Evolutionary conservation across 2,329 filamentous ascomycete species (phyloP).

Genomic region (Fusarium pseudoanthophilum): DNA sequence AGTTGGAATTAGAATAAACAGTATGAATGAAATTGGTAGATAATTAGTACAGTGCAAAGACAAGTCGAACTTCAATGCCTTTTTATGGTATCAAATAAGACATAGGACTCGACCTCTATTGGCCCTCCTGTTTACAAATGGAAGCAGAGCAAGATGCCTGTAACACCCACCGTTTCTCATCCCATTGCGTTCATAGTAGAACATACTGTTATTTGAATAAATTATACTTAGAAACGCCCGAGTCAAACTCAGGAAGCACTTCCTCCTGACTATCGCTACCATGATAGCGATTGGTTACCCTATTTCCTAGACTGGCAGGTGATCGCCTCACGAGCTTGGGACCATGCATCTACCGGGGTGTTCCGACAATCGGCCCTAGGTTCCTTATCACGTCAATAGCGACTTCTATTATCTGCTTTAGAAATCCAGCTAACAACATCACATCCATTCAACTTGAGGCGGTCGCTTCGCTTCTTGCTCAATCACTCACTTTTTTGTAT

Average conservation of each 20-base stretch:
- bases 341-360: constrained; percentile 41
- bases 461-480: not conserved
- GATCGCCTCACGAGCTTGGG: constrained; percentile 41
- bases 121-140: too few species aligned
- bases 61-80: too few species aligned
- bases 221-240: not conserved
- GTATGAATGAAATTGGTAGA: too few species aligned
- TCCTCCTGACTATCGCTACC: not conserved
- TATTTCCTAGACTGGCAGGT: constrained; percentile 36
- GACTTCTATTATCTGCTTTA: constrained; percentile 12
- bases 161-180: not conserved
- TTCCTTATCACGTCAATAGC: constrained; percentile 38
- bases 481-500: not conserved
- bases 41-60: not conserved
- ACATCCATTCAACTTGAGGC: not conserved
- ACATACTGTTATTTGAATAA: not conserved
- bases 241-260: not conserved
- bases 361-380: constrained; percentile 16
- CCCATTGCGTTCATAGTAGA: too few species aligned
- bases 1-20: not conserved
- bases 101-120: too few species aligned
- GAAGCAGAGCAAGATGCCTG: not conserved
- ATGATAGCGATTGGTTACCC: constrained; percentile 34
- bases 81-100: too few species aligned
- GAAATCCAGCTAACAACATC: not conserved